Base-by-base conservation (phyloP, 2,329 filamentous ascomycete species). In the Cladophialophora psammophila region DNA sequence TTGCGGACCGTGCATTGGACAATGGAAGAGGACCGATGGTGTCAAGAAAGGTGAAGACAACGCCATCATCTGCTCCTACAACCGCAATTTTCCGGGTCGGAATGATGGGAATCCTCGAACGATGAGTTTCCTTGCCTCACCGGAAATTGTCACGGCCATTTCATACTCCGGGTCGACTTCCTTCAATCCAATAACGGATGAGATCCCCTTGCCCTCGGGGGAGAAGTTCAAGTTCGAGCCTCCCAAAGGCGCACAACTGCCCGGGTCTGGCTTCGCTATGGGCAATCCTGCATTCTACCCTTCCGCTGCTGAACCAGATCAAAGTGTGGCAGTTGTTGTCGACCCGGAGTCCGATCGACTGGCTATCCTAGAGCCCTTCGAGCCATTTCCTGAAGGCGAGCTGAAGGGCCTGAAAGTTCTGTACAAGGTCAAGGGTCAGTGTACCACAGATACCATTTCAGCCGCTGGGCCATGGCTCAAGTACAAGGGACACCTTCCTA, bases 111-210 rank as follows among this genome's bases (percentile, higher is more conserved):
- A 99, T 83, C 90, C 92, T 26, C 90, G 91, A 50, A 99, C 95
- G 8, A 97, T 98, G 94, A 99, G 98, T 85, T 99, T 99, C 83
- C 87, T 99, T 60, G 94, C 95, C 9, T 97, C 94, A 0, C 95
- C 95, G 6, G 95, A 99, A 80, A 88, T 99, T 65, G 95, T 99
- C 69, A 98, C 95, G 4, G 95, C 95, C 59, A 94, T 99, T 89
- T 88, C 92, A 12, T 99, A 96, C 80, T 90, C 94, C 50, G 95
- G 95, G 62, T 88, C 87, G 62, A 98, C 94, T 26, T 95, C 92
- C 56, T 99, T 99, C 85, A 98, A 99, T 82, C 95, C 95, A 34
- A 87, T 97, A 79, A 96, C 92, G 12, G 95, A 99, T 80, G 85
- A 86, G 58, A 85, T 99, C 67, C 86, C 86, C 63, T 94, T 94